Base-by-base conservation (phyloP, 345 rosid species). In the Crucihimalaya himalaica region DNA sequence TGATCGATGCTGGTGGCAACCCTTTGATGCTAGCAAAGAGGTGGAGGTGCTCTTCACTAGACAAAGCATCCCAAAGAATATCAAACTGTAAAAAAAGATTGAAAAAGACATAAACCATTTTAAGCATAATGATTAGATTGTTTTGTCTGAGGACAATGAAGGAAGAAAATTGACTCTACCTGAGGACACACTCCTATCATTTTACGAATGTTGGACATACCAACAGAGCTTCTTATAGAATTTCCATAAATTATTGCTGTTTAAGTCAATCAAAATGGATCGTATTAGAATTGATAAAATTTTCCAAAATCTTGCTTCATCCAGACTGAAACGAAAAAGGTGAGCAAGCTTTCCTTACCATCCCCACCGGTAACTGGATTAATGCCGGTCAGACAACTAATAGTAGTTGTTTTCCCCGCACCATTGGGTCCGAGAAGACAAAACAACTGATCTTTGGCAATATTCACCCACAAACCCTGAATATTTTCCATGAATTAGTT, bases 341-440 rank as follows among this genome's bases (percentile, higher is more conserved):
- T 47, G 70, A 71, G 47, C 45, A 63, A 79, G 58, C 60, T 10
- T 32, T 56, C 39, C 58, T 74, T 88, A 91, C 97, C 95, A 77
- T 94, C 98, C 32, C 96, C 96, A 53, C 77, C 66, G 5, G 90
- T 91, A 63, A 83, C 87, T 23, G 95, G 93, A 75, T 90, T 82
- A 72, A 91, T 80, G 61, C 98, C 97, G 31, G 97, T 89, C 80
- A 88, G 81, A 75, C 97, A 89, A 73, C 85, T 89, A 60, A 89
- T 88, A 37, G 84, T 78, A 66, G 98, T 91, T 63, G 97, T 94
- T 80, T 94, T 94, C 75, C 98, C 98, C 27, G 97, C 96, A 50
- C 98, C 96, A 58, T 91, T 94, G 54, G 93, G 98, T 68, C 98
- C 98, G 56, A 89, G 97, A 66, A 95, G 92, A 82, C 97, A 95